Base-by-base conservation (phyloP, 176 grass and related monocot species). In the Carex myosuroides region DNA sequence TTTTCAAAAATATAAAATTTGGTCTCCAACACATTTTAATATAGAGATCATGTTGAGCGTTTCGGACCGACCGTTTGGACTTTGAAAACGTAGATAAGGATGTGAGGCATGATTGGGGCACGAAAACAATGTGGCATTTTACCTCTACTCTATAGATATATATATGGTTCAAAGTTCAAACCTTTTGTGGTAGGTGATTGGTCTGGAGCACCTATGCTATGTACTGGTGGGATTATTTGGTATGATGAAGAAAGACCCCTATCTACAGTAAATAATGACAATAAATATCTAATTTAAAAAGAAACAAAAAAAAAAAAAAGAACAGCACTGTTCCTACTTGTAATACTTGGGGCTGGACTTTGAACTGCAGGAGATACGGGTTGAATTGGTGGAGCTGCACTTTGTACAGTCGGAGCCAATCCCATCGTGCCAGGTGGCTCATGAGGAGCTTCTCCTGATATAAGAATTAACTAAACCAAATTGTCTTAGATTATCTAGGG, bases 401-500 rank as follows among this genome's bases (percentile, higher is more conserved):
- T 50, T 77, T 77, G 72, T 54, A 32, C 33, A 63, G 22, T 52
- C 4, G 61, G 80, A 32, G 80, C 80, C 62, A 53, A 83, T 55
- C 10, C 62, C 13, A 50, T 67, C 39, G 11, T 50, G 61, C 62
- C 61, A 26, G 22, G 42, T 83, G 41, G 5, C 80, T 62, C 39
- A 65, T 68, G 21, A 62, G 60, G 80, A 83, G 62, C 63, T 44
- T 24, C 6, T 68, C 39, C 80, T 83, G 60, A 68, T 66, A 68
- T 48, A 83, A 54, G 17, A 39, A 68, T 46, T 68, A 50, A 83
- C 80, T 83, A 83, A 65, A 65, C 63, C 80, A 62, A 55, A 68
- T 83, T 83, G 80, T 83, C 63, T 83, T 83, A 83, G 80, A 83
- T 66, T 69, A 18, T 68, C 37, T 37, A 80, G 16, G 61, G 29